These are phyloP conservation scores for Ligustrum vulgare DNA, from an alignment of 257 asterid species.

Conservation along the genomic window DNA sequence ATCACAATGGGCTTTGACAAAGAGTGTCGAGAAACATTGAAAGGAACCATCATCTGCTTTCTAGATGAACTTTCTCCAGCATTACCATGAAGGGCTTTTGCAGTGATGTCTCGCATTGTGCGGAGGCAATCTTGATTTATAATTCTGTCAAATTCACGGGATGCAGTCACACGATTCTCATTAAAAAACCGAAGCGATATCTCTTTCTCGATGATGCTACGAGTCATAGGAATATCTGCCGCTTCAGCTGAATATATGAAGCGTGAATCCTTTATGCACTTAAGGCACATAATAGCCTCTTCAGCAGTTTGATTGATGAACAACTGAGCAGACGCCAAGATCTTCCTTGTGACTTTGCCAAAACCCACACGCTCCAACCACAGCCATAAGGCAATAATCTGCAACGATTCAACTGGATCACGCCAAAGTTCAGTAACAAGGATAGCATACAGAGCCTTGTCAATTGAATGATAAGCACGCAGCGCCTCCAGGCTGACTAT, in stretches of 20 bases:
- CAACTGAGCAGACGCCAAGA: slow-evolving; percentile 32
- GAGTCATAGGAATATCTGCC: slow-evolving; percentile 46
- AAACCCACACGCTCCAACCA: slow-evolving; percentile 51
- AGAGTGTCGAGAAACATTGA: too few relatives aligned
- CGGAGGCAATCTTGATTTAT: slow-evolving; percentile 33
- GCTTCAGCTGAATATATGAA: slow-evolving; percentile 12
- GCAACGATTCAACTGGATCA: slow-evolving; percentile 49
- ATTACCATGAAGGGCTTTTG: slow-evolving; percentile 31
- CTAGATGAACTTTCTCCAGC: too few relatives aligned
- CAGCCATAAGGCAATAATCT: slow-evolving; percentile 55
- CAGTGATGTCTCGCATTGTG: slow-evolving; percentile 45
- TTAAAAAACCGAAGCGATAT: slow-evolving; percentile 38
- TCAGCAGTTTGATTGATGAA: slow-evolving; percentile 44
- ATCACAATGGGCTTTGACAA: too few relatives aligned
- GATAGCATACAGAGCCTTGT: slow-evolving; percentile 46
- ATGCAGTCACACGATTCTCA: slow-evolving; percentile 20
- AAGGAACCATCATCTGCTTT: too few relatives aligned
- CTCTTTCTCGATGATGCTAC: slow-evolving; percentile 23
- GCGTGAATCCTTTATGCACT: slow-evolving; percentile 23
- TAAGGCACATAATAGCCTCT: slow-evolving; percentile 58
- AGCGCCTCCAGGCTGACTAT: slow-evolving; percentile 34
- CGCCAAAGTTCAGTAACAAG: slow-evolving; percentile 53
- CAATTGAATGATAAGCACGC: slow-evolving; percentile 38
- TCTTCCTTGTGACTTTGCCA: slow-evolving; percentile 25
- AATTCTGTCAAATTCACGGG: slow-evolving; percentile 24